Evolutionary conservation across 1,284 basidiomycete genomes (phyloP), one percentile per base, ranked within the genome.

Genomic region (Boletus mariae): DNA sequence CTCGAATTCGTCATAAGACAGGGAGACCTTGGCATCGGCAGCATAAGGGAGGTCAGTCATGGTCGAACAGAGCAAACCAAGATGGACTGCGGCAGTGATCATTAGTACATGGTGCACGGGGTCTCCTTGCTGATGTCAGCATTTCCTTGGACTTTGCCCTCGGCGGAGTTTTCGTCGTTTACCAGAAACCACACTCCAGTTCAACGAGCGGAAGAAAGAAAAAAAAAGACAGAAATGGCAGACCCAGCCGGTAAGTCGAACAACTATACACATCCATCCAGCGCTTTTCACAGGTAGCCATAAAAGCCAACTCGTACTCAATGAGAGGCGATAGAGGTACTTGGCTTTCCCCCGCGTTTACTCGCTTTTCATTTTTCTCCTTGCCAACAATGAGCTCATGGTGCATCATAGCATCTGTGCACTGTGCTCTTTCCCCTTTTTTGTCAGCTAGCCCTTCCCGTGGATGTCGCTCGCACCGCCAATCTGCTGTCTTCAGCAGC

Each of bases 31-130:
- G 9, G 94, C 95, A 70, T 98, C 94, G 20, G 94, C 94, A 56
- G 95, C 94, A 72, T 98, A 98, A 17, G 94, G 94, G n/a, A 98
- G 78, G 64, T 95, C 92, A 50, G 89, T 90, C 86, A 87, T 87
- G 57, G 59, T 56, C 42, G 53, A 44, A 45, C 23, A 37, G 50
- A 55, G 34, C 26, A 37, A 40, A 38, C 15, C 15, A 43, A 43
- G 48, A 28, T 7, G 29, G 38, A 47, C 57, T 64, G 64, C 57
- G 54, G 56, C 20, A 20, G 20, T 17, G 47, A 35, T n/a, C 11
- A 6, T 13, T 1, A 25, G 45, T 32, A 17, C 11, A 29, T 2
- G 47, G 55, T 68, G 54, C 43, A 58, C 57, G 62, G 67, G 66
- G 62, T 52, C 60, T 40, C 23, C 7, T 3, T 42, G 56, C 61